Base-by-base conservation (phyloP, 139 green algal genomes). In the Monoraphidium neglectum region DNA sequence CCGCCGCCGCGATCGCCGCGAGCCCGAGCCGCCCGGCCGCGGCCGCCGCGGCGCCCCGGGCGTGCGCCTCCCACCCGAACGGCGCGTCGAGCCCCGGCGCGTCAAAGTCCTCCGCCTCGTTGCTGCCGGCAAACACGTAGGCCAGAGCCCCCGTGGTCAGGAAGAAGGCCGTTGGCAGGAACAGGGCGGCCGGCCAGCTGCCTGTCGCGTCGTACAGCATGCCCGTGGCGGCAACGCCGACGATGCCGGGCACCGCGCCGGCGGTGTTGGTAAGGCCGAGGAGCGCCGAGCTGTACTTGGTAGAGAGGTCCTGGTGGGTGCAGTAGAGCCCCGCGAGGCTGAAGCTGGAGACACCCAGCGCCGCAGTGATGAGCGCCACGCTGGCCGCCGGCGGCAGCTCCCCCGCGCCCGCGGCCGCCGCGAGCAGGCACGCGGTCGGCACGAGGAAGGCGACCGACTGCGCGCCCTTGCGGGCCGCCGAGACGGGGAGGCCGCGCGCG, bases 251-350 rank as follows among this genome's bases (percentile, higher is more conserved):
- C 18, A 98, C 67, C 8, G 91, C 90, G 30, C 92, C 95, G 2
- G 83, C 75, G 4, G 93, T 97, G 87, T 98, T 99, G 60, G 93
- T 99, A n/a, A 98, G 83, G 40, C 94, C 95, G 72, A 99, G 88
- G 76, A 99, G 88, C 1, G 98, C 82, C 28, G 87, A 86, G 2
- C 94, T 91, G 79, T 98, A 97, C 57, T 92, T 93, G 21, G 92
- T 92, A 0, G 86, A 94, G 73, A 99, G 86, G 86, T 99, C 95
- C 81, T 95, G 91, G 80, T 99, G 95, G 59, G 95, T 98, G 87
- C 93, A 98, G 90, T 98, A 99, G 56, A 99, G 89, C 0, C 95
- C 95, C n/a, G 92, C 89, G 53, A 97, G 84, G 40, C 77, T 89
- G 81, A 95, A 95, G 74, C 74, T 89, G n/a, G 85, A 87, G 49